Percentiles rank a stretch among this genome's conserved stretches.
Evolutionary conservation across 2,329 filamentous ascomycete genomes (phyloP).

Genomic region (Didymella lethalis): DNA sequence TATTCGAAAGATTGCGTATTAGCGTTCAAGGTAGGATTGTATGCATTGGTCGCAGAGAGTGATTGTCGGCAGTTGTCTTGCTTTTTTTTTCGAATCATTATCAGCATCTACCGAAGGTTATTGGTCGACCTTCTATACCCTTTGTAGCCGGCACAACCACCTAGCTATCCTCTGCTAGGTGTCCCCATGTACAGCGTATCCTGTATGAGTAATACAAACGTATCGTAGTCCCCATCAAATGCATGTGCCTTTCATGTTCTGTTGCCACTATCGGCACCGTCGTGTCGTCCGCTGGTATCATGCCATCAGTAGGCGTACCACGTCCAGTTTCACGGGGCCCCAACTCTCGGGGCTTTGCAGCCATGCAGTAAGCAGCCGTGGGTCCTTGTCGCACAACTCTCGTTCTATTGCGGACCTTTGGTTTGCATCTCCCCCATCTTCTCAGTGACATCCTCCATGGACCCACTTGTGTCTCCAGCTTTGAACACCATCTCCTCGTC

Average conservation of each 20-base stretch:
- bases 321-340: background rate
- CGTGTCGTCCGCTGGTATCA: background rate
- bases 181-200: background rate
- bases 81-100: conserved; percentile 6
- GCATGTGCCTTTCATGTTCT: background rate
- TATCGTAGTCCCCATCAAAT: conserved; percentile 14
- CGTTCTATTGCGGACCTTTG: conserved; percentile 22
- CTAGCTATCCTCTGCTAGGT: background rate
- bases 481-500: conserved; percentile 26
- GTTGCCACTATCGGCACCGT: background rate
- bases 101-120: conserved; percentile 10
- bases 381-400: background rate
- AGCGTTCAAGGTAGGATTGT: conserved; percentile 30
- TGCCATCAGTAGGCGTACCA: background rate
- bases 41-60: background rate
- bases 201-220: conserved; percentile 10
- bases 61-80: conserved; percentile 2
- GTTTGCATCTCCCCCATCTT: conserved; percentile 46
- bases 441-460: conserved; percentile 42
- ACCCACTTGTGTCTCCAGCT: conserved; percentile 23
- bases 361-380: background rate
- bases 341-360: background rate
- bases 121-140: conserved; percentile 16
- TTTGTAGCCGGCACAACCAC: conserved; percentile 6
- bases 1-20: conserved; percentile 8